Conservation (phyloP, 345 rosid genomes). For the Nephelium lappaceum region DNA sequence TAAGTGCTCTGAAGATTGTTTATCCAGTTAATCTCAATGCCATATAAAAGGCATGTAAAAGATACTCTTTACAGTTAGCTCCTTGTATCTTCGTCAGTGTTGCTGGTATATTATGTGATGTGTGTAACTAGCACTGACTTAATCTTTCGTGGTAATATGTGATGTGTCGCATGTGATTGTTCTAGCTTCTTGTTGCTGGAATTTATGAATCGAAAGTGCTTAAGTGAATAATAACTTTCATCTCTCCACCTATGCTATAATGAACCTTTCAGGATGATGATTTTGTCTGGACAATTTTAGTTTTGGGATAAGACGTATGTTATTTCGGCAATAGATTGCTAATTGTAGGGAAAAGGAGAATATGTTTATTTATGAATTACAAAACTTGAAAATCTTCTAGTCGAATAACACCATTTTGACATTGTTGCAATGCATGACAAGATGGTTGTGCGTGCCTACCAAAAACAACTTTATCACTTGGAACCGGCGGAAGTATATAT, state of each 20-base stretch:
- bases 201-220: not conserved
- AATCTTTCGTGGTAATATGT: not conserved
- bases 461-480: too few relatives aligned
- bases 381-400: not conserved
- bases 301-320: not conserved
- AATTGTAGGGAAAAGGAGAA: not conserved
- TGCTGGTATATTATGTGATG: not conserved
- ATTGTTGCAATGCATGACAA: too few relatives aligned
- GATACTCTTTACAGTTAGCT: not conserved
- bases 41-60: slow-evolving; percentile 20
- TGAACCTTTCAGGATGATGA: not conserved
- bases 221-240: not conserved
- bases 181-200: not conserved
- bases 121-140: not conserved
- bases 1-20: slow-evolving; percentile 30
- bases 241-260: not conserved
- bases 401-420: too few relatives aligned
- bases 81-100: slow-evolving; percentile 2
- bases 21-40: not conserved
- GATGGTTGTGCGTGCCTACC: too few relatives aligned
- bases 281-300: not conserved
- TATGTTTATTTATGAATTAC: not conserved
- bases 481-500: too few relatives aligned
- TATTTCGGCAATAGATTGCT: not conserved
- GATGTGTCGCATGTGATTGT: not conserved